These are phyloP conservation scores for Colletotrichum spaethianum DNA, from an alignment of 2,329 filamentous ascomycete genomes.

Conservation along the genomic window DNA sequence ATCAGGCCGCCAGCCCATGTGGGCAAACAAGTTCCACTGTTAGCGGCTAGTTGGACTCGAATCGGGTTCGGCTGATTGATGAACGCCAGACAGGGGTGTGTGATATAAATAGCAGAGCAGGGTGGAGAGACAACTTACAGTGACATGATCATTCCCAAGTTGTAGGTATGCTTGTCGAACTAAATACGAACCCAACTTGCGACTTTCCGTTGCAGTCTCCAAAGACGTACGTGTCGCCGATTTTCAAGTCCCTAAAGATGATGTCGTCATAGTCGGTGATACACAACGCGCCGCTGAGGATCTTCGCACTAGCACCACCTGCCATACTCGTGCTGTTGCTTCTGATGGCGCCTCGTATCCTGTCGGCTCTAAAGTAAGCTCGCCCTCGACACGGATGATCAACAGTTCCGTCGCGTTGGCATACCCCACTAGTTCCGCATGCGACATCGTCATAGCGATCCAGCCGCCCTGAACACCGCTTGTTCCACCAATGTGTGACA, in stretches of 20 bases:
- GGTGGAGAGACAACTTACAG: background rate
- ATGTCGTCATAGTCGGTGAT: constrained; percentile 63
- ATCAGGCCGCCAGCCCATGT: constrained; percentile 68
- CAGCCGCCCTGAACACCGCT: constrained; percentile 41
- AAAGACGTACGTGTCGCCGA: constrained; percentile 59
- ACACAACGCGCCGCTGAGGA: constrained; percentile 58
- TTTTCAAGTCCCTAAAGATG: constrained; percentile 65
- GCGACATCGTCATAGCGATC: constrained; percentile 37
- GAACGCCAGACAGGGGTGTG: background rate
- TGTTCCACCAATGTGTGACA: constrained; percentile 43
- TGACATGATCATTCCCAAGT: constrained; percentile 71
- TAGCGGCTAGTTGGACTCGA: background rate
- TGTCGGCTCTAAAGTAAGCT: constrained; percentile 46
- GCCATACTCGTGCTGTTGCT: constrained; percentile 66
- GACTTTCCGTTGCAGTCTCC: constrained; percentile 11
- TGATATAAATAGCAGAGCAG: background rate
- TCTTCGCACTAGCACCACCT: constrained; percentile 55
- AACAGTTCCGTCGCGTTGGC: constrained; percentile 6
- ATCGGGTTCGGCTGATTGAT: background rate
- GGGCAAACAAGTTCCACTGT: constrained; percentile 58
- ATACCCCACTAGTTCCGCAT: background rate
- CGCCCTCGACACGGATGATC: constrained; percentile 59
- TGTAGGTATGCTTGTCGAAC: background rate
- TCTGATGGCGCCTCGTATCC: constrained; percentile 57
- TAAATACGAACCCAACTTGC: constrained; percentile 1